phyloP scores from a whole-genome alignment of 352 stramenopile genomes.

The Phytophthora vignae region DNA sequence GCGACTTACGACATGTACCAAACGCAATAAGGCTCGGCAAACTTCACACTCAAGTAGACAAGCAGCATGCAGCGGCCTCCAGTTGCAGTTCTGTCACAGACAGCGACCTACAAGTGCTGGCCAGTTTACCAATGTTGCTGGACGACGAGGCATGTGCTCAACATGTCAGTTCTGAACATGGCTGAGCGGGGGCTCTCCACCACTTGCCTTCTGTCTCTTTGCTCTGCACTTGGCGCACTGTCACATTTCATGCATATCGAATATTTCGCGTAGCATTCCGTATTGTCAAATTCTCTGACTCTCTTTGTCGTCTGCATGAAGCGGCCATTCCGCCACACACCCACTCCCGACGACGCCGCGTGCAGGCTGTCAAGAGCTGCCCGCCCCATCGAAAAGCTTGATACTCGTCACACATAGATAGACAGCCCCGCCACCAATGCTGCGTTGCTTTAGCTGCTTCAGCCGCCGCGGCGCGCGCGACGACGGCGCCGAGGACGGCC shows the following conservation, averaged over 20 bases:
- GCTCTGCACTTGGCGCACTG: neutral
- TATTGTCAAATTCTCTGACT: neutral
- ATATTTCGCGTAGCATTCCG: neutral
- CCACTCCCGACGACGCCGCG: neutral
- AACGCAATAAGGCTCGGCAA: too few species aligned
- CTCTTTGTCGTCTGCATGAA: neutral
- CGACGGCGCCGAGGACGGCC: constrained; percentile 16
- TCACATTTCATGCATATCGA: constrained; percentile 1
- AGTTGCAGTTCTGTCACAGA: neutral
- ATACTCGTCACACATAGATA: neutral
- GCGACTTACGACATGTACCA: too few species aligned
- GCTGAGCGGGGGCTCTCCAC: neutral
- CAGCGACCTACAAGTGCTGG: neutral
- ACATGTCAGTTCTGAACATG: neutral
- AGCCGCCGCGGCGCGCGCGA: constrained; percentile 8
- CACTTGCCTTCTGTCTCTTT: neutral
- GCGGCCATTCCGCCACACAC: neutral
- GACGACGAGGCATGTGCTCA: neutral
- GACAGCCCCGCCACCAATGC: constrained; percentile 17
- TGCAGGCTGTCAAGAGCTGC: neutral
- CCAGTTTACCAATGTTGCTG: neutral
- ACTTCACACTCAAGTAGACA: neutral
- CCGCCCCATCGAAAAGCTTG: neutral
- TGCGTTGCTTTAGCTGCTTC: constrained; percentile 49
- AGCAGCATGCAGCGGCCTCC: neutral